These are phyloP conservation scores for Tuctoria greenei DNA, from an alignment of 176 grass and related monocot genomes.

Conservation along the genomic window DNA sequence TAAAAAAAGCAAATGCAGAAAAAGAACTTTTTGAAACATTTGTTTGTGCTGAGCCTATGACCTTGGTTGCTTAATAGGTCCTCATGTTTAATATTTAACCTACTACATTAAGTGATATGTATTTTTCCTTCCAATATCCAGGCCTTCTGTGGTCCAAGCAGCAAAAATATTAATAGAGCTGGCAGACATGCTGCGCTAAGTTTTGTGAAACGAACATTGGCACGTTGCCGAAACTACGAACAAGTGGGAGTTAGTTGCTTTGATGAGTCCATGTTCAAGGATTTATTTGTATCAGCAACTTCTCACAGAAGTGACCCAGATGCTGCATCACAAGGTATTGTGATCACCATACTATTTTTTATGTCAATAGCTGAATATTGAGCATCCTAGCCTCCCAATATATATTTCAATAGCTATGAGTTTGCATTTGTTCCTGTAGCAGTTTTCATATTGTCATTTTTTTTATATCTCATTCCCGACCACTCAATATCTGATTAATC, in stretches of 20 bases:
- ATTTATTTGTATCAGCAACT: slow-evolving; percentile 53
- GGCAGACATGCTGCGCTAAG: slow-evolving; percentile 51
- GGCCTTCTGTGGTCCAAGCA: slow-evolving; percentile 48
- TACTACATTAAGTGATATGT: slow-evolving; percentile 18
- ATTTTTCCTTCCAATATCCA: slow-evolving; percentile 35
- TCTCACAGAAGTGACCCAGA: slow-evolving; percentile 48
- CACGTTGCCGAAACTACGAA: slow-evolving; percentile 52
- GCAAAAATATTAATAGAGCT: slow-evolving; percentile 59
- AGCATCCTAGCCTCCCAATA: not conserved
- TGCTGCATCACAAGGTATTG: slow-evolving; percentile 40
- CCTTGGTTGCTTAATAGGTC: slow-evolving; percentile 34
- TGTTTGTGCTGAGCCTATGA: not conserved
- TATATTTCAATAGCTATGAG: slow-evolving; percentile 7
- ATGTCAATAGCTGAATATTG: not conserved
- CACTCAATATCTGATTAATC: not conserved
- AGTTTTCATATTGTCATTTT: slow-evolving; percentile 10
- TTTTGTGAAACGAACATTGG: slow-evolving; percentile 59
- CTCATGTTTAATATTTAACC: not conserved
- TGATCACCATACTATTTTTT: not conserved
- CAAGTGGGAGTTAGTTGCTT: slow-evolving; percentile 54
- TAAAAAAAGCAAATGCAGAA: not conserved
- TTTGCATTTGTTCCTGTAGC: not conserved
- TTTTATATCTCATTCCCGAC: not conserved
- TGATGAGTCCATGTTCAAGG: slow-evolving; percentile 57
- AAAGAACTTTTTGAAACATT: not conserved